These are phyloP conservation scores for Emergomyces africanus DNA, from an alignment of 2,329 filamentous ascomycete genomes.

Conservation along the genomic window DNA sequence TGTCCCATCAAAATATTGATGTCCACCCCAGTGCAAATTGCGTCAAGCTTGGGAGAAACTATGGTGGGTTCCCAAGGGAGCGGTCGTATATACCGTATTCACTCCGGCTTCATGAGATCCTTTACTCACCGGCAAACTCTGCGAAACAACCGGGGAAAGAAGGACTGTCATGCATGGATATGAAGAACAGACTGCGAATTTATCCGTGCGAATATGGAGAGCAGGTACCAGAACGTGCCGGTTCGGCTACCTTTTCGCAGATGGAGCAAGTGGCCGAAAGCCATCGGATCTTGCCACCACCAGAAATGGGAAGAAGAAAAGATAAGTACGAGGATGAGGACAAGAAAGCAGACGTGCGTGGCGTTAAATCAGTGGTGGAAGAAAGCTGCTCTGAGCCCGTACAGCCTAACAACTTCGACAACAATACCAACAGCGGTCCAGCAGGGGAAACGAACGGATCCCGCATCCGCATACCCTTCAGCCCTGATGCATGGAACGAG, in stretches of 20 bases:
- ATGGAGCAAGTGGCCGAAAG: neutral
- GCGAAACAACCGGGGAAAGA: neutral
- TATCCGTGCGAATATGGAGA: neutral
- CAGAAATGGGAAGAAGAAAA: neutral
- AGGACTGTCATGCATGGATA: neutral
- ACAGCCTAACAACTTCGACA: no score
- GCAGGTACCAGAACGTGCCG: neutral
- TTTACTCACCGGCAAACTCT: neutral
- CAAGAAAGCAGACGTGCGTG: neutral
- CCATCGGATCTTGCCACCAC: neutral
- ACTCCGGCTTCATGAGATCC: neutral
- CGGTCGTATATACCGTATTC: neutral
- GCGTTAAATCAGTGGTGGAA: neutral
- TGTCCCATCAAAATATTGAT: neutral
- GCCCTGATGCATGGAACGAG: constrained; percentile 5
- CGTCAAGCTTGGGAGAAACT: neutral
- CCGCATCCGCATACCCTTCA: constrained; percentile 5
- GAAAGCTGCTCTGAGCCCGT: neutral
- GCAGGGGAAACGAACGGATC: neutral
- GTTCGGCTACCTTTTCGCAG: neutral
- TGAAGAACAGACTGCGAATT: neutral
- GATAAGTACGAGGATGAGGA: neutral
- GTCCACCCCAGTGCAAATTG: neutral
- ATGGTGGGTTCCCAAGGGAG: neutral
- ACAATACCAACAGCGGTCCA: neutral